Evolutionary conservation across 108 stramenopile genomes (phyloP), one percentile per base, ranked within the genome.

Genomic region (Chaetoceros tenuissimus): DNA sequence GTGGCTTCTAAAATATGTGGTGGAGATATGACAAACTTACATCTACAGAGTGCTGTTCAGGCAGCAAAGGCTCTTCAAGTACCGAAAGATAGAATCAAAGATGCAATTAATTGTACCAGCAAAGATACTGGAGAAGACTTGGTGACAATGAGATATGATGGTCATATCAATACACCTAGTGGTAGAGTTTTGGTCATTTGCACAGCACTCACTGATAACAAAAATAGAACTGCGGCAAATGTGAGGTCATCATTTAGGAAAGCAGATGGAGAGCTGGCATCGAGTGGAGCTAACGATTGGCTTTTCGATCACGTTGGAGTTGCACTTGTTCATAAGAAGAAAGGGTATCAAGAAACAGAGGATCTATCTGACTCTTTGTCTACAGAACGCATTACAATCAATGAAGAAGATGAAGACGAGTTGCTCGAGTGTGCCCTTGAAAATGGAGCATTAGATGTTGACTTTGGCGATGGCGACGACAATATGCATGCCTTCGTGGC

Each of bases 201-300:
- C 0, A 72, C 77, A 65, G 78, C 84, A 2, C 59, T 86, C 48
- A 68, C 84, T 3, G 84, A 86, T 49, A 86, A 86, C 62, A 79
- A 64, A 24, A 86, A 86, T 59, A 70, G 84, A n/a, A 82, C 84
- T 2, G 76, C 79, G 20, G 75, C 78, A 5, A 71, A 80, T 50
- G 74, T 86, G 1, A 73, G 84, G 2, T 63, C 76, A 58, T 51
- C 75, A 51, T 65, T 86, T 29, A 78, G 55, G 24, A 82, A 76
- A 53, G 34, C 44, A 29, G 84, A 79, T 44, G 84, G 81, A 20
- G 84, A 86, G 40, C 40, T 86, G 23, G 29, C 80, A 44, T 68
- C 76, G 19, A 78, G 81, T 10, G 72, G 75, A 25, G 53, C 71
- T 48, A 65, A 78, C 24, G 67, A 75, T 55, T 86, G 81, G 59